Conservation (phyloP, 2,329 filamentous ascomycete genomes). For the Dactylellina sp. region DNA sequence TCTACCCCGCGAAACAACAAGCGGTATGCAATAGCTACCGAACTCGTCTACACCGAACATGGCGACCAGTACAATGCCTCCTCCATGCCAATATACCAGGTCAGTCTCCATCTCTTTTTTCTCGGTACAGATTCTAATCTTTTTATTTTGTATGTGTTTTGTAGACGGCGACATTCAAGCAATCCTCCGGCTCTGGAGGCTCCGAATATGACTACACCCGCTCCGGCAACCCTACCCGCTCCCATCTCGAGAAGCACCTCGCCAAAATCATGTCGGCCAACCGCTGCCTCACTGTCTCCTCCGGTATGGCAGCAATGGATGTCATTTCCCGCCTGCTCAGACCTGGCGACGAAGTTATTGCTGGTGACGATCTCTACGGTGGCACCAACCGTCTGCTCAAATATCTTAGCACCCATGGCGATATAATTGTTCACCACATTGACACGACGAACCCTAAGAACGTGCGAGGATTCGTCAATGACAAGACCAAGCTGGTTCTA, state of each 20-base stretch:
- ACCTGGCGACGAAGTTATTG: conserved; percentile 96
- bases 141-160: neutral
- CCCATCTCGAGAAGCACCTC: conserved; percentile 93
- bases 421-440: conserved; percentile 94
- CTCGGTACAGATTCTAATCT: neutral
- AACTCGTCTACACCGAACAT: conserved; percentile 94
- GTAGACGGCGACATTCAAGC: conserved; percentile 95
- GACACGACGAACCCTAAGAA: conserved; percentile 85
- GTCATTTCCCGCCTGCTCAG: conserved; percentile 91
- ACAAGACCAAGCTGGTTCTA: conserved; percentile 93
- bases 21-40: conserved; percentile 92
- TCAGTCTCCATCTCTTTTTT: conserved; percentile 61
- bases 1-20: conserved; percentile 87
- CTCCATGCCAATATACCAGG: conserved; percentile 96
- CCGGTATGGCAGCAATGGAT: conserved; percentile 96
- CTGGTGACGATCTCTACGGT: conserved; percentile 95
- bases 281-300: conserved; percentile 90
- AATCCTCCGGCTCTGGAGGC: conserved; percentile 80
- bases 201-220: conserved; percentile 98
- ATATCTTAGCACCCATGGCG: conserved; percentile 87
- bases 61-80: conserved; percentile 97
- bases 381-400: conserved; percentile 94
- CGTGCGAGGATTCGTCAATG: conserved; percentile 75
- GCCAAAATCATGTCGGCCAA: conserved; percentile 99
- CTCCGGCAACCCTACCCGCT: conserved; percentile 94